phyloP scores from a whole-genome alignment of 768 basidiomycete genomes.

The Macrolepiota fuliginosa region DNA sequence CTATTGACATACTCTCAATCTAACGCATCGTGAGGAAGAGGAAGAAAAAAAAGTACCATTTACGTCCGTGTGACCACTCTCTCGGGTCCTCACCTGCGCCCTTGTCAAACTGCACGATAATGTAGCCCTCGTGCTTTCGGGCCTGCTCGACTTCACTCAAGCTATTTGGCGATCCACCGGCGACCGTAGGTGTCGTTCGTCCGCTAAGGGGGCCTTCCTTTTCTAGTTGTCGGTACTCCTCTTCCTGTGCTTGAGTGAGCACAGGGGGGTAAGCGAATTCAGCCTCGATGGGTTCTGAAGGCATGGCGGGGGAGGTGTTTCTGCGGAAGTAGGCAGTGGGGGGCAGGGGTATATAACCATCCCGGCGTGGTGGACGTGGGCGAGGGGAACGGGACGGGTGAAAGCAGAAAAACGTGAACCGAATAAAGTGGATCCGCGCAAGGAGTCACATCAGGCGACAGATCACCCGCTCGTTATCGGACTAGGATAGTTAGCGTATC shows the following conservation, averaged over 20 bases:
- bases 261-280: conserved; percentile 23
- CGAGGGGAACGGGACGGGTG: not conserved
- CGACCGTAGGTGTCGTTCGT: not conserved
- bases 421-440: no score
- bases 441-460: no score
- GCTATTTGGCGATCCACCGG: not conserved
- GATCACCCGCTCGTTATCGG: no score
- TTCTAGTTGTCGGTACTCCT: conserved; percentile 24
- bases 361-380: not conserved
- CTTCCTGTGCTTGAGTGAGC: conserved; percentile 25
- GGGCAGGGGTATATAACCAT: not conserved
- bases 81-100: conserved; percentile 32
- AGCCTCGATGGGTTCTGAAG: conserved; percentile 30
- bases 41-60: conserved; percentile 27
- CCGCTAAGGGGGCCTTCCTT: conserved; percentile 14
- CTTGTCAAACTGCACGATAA: conserved; percentile 24
- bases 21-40: not conserved
- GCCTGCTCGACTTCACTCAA: conserved; percentile 14
- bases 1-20: conserved; percentile 18
- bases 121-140: conserved; percentile 21
- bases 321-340: not conserved
- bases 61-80: conserved; percentile 30
- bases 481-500: no score
- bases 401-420: no score
- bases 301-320: conserved; percentile 16